A percentile compares a stretch with the other conserved stretches of the same genome.
Evolutionary conservation across 352 stramenopile genomes (phyloP).

Genomic region (Thraustochytrium striatum): DNA sequence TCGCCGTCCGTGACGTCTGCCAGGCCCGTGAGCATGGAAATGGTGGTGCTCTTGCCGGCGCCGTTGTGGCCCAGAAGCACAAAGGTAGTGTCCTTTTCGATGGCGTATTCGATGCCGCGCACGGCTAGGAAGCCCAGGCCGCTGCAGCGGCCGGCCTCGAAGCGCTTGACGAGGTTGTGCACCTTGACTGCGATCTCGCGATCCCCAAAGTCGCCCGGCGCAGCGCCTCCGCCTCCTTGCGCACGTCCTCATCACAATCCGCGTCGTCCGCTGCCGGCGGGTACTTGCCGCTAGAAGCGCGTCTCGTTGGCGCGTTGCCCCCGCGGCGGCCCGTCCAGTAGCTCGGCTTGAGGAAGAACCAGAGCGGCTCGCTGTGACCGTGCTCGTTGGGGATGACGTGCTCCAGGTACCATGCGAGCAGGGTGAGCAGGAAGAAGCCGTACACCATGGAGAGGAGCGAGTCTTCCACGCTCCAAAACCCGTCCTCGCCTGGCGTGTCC

Average conservation of each 20-base stretch:
- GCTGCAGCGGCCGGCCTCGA: slow-evolving; percentile 56
- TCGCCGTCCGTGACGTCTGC: slow-evolving; percentile 68
- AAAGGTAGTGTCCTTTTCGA: slow-evolving; percentile 89
- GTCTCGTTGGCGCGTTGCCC: not conserved
- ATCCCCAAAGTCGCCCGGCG: slow-evolving; percentile 8
- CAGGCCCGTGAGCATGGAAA: slow-evolving; percentile 84
- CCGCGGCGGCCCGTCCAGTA: slow-evolving; percentile 69
- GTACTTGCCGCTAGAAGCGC: not conserved
- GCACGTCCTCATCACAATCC: not conserved
- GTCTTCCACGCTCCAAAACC: slow-evolving; percentile 5
- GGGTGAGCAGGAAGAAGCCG: slow-evolving; percentile 77
- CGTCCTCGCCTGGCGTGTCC: not conserved
- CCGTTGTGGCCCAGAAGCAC: slow-evolving; percentile 90
- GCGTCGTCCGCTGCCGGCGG: not conserved
- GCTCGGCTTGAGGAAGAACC: slow-evolving; percentile 81
- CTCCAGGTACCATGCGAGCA: slow-evolving; percentile 81
- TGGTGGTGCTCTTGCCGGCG: slow-evolving; percentile 82
- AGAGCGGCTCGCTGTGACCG: slow-evolving; percentile 69
- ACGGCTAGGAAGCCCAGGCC: slow-evolving; percentile 68
- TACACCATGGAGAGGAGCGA: slow-evolving; percentile 73
- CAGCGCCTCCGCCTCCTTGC: not conserved
- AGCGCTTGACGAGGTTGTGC: slow-evolving; percentile 5
- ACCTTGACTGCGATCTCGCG: not conserved
- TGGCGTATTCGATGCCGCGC: slow-evolving; percentile 66
- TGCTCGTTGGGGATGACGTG: slow-evolving; percentile 83